Base-by-base conservation (phyloP, 2,329 filamentous ascomycete genomes). In the Colletotrichum sp. region DNA sequence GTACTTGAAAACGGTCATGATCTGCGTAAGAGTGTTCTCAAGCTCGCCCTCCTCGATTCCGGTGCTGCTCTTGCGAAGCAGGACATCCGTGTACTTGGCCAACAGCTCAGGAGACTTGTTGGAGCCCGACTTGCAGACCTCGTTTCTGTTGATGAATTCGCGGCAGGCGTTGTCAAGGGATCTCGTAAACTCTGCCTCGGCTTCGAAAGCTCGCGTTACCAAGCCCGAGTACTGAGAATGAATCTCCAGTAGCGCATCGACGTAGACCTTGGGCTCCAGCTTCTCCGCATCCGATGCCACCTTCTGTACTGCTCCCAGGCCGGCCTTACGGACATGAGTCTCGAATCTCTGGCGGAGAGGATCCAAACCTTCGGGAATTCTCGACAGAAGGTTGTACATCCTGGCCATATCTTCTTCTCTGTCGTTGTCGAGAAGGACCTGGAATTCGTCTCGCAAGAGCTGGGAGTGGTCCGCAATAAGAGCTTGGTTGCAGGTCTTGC, bases 1-100 rank as follows among this genome's bases (percentile, higher is more conserved):
- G 86, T 99, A 99, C 88, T 99, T 99, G 92, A 99, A 99, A 71
- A 99, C 95, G 2, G 96, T 98, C 97, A 99, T 99, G 81, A 99
- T 97, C 84, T 98, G 95, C 24, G 92, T 93, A 34, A 99, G 88
- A 36, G 95, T 94, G 79, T 94, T 93, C 86, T 99, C 97, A 81
- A 99, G 90, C 82, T 99, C 96, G 36, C 95, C 94, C 83, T 99
- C 97, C 83, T 99, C 97, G 16, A 96, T 95, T 80, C 96, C 95
- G 80, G 96, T 98, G 34, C 94, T 95, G 79, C 95, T 96, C 89
- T 98, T 98, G 85, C 97, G 96, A 68, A 99, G 89, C 36, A 99
- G 88, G 12, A 96, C 93, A 84, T 99, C 97, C 36, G 96, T 95
- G 84, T 99, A 99, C 86, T 98, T 98, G 83, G 97, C 96, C 49